phyloP scores from a whole-genome alignment of 352 stramenopile genomes.

The Globisporangium spiculum region DNA sequence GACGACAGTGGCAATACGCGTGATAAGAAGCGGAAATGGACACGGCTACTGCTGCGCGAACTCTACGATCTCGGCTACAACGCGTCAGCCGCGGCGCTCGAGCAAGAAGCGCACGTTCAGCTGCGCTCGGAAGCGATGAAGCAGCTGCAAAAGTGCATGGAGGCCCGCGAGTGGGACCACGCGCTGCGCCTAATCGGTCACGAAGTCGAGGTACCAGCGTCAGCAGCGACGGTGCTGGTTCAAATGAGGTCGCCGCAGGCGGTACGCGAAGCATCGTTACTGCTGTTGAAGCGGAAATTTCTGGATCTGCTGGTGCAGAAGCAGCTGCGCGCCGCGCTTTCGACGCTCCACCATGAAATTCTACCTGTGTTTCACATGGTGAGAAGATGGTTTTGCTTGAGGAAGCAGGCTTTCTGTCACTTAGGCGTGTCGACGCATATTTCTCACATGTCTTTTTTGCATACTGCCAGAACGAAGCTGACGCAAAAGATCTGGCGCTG shows the following conservation, averaged over 20 bases:
- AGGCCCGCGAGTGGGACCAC: constrained; percentile 45
- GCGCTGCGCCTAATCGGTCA: constrained; percentile 40
- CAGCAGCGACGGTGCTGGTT: constrained; percentile 1
- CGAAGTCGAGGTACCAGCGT: neutral
- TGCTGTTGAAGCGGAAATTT: constrained; percentile 72
- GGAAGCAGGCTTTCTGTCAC: neutral
- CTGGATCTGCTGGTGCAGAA: constrained; percentile 42
- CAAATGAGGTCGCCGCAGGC: constrained; percentile 50
- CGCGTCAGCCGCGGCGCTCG: constrained; percentile 38
- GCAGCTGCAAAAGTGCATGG: constrained; percentile 39
- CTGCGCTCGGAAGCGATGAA: constrained; percentile 57
- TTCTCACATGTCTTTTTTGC: neutral
- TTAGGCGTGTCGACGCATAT: neutral
- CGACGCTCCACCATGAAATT: constrained; percentile 73
- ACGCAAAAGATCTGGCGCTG: constrained; percentile 50
- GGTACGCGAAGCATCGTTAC: constrained; percentile 33
- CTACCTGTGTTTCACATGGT: constrained; percentile 39
- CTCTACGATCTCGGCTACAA: constrained; percentile 68
- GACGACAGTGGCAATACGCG: neutral
- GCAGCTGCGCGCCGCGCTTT: constrained; percentile 38
- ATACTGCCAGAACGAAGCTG: constrained; percentile 30
- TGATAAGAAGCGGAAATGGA: constrained; percentile 50
- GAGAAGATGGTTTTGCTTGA: neutral
- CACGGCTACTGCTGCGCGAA: constrained; percentile 66
- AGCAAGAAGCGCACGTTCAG: constrained; percentile 56